phyloP scores from a whole-genome alignment of 2,329 filamentous ascomycete genomes.

The Calonectria honghensis region DNA sequence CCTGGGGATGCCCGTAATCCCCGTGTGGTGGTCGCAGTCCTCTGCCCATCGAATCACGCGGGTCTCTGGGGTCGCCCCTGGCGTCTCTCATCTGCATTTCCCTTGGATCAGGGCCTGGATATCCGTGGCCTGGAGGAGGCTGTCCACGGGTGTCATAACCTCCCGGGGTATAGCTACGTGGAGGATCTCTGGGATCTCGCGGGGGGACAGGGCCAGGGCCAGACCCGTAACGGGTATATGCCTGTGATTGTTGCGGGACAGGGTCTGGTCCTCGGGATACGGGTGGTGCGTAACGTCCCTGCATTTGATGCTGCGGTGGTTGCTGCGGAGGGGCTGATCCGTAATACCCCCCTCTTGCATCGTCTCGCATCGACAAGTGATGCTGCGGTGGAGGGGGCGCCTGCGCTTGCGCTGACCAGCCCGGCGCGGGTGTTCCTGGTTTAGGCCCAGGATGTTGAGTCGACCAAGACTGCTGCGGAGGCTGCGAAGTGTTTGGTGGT shows the following conservation, averaged over 20 bases:
- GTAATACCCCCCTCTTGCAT: slow-evolving; percentile 61
- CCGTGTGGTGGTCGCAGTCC: slow-evolving; percentile 68
- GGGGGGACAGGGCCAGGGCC: slow-evolving; percentile 64
- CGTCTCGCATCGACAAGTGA: slow-evolving; percentile 62
- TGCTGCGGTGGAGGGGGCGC: slow-evolving; percentile 59
- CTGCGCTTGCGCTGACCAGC: slow-evolving; percentile 59
- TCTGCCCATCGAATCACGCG: slow-evolving; percentile 64
- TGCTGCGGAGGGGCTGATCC: slow-evolving; percentile 56
- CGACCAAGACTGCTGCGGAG: slow-evolving; percentile 60
- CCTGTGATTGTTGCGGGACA: slow-evolving; percentile 61
- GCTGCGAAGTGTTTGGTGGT: slow-evolving; percentile 58
- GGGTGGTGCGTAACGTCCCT: slow-evolving; percentile 62
- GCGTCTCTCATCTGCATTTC: slow-evolving; percentile 52
- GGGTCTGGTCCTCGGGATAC: slow-evolving; percentile 64
- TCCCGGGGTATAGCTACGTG: slow-evolving; percentile 67
- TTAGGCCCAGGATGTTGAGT: slow-evolving; percentile 58
- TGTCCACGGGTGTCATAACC: slow-evolving; percentile 65
- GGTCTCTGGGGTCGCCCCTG: slow-evolving; percentile 56
- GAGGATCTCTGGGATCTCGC: slow-evolving; percentile 65
- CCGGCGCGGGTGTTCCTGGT: slow-evolving; percentile 58
- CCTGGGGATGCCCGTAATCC: slow-evolving; percentile 65
- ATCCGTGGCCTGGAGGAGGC: slow-evolving; percentile 59
- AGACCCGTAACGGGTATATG: slow-evolving; percentile 66
- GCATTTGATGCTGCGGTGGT: slow-evolving; percentile 61
- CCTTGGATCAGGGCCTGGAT: slow-evolving; percentile 57